A percentile compares a stretch with the other conserved stretches of the same genome.
These are phyloP conservation scores for Hanseniaspora pseudoguilliermondii DNA, from an alignment of 805 yeast genomes.

Conservation along the genomic window DNA sequence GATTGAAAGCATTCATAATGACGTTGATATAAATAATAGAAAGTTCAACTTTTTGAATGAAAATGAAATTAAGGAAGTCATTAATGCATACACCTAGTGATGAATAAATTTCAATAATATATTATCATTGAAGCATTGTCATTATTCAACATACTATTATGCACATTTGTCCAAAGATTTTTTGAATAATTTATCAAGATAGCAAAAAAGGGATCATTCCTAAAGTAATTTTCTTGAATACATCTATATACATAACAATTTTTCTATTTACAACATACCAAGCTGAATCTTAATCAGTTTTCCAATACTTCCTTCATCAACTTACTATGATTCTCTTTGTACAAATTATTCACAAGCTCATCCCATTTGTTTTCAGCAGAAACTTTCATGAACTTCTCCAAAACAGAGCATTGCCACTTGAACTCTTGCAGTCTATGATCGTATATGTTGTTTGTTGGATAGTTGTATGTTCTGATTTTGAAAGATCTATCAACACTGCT, in stretches of 20 bases:
- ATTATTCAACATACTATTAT: no score
- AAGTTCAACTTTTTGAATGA: not conserved
- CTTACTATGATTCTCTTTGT: slow-evolving; percentile 1
- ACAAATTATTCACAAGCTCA: not conserved
- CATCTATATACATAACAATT: no score
- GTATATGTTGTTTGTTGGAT: slow-evolving; percentile 81
- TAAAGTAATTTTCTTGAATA: no score
- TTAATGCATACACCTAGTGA: not conserved
- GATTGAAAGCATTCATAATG: not conserved
- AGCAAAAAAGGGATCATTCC: no score
- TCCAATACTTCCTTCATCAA: not conserved
- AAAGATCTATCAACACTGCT: slow-evolving; percentile 82
- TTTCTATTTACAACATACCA: not conserved
- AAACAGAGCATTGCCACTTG: slow-evolving; percentile 5
- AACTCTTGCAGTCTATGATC: slow-evolving; percentile 50
- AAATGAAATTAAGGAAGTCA: not conserved
- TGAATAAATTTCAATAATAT: no score
- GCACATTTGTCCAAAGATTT: no score
- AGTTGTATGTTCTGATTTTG: slow-evolving; percentile 86
- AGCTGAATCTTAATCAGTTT: not conserved
- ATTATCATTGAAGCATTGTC: no score
- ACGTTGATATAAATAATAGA: not conserved
- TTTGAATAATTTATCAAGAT: no score
- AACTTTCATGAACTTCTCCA: slow-evolving; percentile 4
- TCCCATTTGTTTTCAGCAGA: slow-evolving; percentile 10